A percentile compares a stretch with the other conserved stretches of the same genome.
phyloP scores from a whole-genome alignment of 1,284 basidiomycete genomes.

The Athelia psychrophila region DNA sequence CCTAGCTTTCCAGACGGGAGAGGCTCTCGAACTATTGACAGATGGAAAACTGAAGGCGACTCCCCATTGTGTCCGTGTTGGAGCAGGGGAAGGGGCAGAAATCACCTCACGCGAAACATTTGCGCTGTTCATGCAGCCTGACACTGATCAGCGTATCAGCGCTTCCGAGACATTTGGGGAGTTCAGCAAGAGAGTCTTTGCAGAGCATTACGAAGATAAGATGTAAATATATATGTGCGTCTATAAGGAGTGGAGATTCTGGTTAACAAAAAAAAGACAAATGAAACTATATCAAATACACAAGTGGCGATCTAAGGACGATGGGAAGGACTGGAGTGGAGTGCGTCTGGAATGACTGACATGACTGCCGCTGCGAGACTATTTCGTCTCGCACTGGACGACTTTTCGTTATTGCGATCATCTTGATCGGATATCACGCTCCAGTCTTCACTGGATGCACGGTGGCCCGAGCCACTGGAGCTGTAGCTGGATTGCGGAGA shows the following conservation, averaged over 20 bases:
- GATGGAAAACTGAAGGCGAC: constrained; percentile 77
- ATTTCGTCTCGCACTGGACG: constrained; percentile 45
- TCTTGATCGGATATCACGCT: constrained; percentile 79
- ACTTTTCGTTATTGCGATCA: constrained; percentile 37
- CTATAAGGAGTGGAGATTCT: constrained; percentile 3
- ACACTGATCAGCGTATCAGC: constrained; percentile 74
- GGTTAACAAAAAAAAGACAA: not conserved
- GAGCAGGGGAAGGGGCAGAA: constrained; percentile 40
- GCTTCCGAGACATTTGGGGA: constrained; percentile 77
- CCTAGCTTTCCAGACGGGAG: constrained; percentile 91
- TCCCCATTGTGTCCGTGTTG: constrained; percentile 86
- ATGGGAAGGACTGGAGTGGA: constrained; percentile 36
- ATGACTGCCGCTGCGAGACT: constrained; percentile 59
- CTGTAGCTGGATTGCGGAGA: constrained; percentile 50
- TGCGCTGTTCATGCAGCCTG: constrained; percentile 91
- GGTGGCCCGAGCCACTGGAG: constrained; percentile 50
- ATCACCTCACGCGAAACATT: constrained; percentile 80
- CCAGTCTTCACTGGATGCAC: constrained; percentile 73
- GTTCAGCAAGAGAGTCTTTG: constrained; percentile 83
- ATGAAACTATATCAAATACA: not conserved
- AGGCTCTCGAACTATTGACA: constrained; percentile 87
- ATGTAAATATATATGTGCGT: constrained; percentile 16
- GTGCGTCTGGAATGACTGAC: constrained; percentile 55
- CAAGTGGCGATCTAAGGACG: constrained; percentile 10
- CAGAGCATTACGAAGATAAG: constrained; percentile 65